phyloP scores from a whole-genome alignment of 768 basidiomycete species.

The Leucosporidium yakuticum region DNA sequence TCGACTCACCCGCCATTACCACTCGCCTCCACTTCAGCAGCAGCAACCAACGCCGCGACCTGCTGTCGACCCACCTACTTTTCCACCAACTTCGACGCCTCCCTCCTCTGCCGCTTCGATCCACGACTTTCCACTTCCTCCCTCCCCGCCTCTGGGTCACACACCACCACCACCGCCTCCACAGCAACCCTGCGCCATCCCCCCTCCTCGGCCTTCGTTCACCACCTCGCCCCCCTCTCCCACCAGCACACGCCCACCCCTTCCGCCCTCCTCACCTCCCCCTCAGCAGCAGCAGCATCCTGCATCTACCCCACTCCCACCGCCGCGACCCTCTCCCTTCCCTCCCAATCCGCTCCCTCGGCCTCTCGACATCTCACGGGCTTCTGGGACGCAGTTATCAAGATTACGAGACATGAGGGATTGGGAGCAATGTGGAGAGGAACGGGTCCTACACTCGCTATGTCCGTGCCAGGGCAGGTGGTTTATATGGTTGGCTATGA shows the following conservation, averaged over 20 bases:
- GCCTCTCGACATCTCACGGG: slow-evolving; percentile 75
- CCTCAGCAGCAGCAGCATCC: background rate
- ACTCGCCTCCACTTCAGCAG: slow-evolving; percentile 3
- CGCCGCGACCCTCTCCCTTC: slow-evolving; percentile 6
- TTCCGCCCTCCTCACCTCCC: slow-evolving; percentile 43
- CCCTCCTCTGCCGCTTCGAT: slow-evolving; percentile 34
- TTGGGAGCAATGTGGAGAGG: slow-evolving; percentile 89
- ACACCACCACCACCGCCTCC: slow-evolving; percentile 43
- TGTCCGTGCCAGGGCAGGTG: slow-evolving; percentile 86
- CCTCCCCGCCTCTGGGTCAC: slow-evolving; percentile 17
- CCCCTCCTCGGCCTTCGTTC: slow-evolving; percentile 9
- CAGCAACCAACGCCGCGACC: slow-evolving; percentile 20
- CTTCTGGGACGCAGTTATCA: slow-evolving; percentile 73
- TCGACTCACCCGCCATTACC: background rate
- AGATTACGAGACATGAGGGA: slow-evolving; percentile 77
- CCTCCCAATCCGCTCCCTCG: slow-evolving; percentile 40
- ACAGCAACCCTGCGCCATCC: background rate
- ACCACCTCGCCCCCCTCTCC: slow-evolving; percentile 42
- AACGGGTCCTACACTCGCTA: slow-evolving; percentile 79
- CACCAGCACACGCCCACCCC: slow-evolving; percentile 42
- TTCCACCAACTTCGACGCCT: slow-evolving; percentile 16
- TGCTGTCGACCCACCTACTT: slow-evolving; percentile 35
- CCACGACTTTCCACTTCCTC: slow-evolving; percentile 25
- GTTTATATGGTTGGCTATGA: slow-evolving; percentile 96
- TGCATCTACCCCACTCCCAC: slow-evolving; percentile 12